Evolutionary conservation across 352 stramenopile genomes (phyloP), one percentile per base, ranked within the genome.

Genomic region (Phytophthora hibernalis): DNA sequence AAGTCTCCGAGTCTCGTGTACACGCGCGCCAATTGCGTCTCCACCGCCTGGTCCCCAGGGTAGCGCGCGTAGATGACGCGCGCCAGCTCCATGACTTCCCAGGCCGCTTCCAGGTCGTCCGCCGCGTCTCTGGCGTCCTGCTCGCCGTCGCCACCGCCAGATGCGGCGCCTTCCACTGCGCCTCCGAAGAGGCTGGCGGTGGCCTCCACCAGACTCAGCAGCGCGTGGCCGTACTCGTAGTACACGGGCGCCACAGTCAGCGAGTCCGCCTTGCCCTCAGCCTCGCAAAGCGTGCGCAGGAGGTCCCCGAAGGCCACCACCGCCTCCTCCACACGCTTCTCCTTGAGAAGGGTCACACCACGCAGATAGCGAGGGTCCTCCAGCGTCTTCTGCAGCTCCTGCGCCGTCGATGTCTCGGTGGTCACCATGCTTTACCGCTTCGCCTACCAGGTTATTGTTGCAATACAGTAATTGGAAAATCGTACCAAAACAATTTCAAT

Each of bases 81-180:
- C 28, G 88, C 85, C 11, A 95, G 62, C 53, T 96, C 88, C 42
- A 96, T 82, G 79, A 95, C 91, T 69, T 96, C 86, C 88, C 88
- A 96, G 24, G 88, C 88, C 10, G 91, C 74, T 48, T 96, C 83
- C 44, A 96, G 73, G 61, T 96, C 88, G 58, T 94, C 87, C 1
- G 75, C 75, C 11, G 69, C 75, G 30, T 85, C 72, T 11, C 70
- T 68, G 1, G 82, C 78, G 47, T 93, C 81, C 47, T 92, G 69
- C 30, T 93, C 85, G 9, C 63, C 77, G 31, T 92, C 79, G 12
- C 56, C 53, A 16, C 48, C 49, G 7, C 47, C 72, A 8, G 42
- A 6, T 6, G 49, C 40, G 7, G 57, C 56, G 22, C 54, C 62
- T 21, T 68, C 66, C 22, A 79, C 79, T 10, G 70, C 72, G 38